Conservation (phyloP, 306 rosid species). For the Lathyrus oleraceus region DNA sequence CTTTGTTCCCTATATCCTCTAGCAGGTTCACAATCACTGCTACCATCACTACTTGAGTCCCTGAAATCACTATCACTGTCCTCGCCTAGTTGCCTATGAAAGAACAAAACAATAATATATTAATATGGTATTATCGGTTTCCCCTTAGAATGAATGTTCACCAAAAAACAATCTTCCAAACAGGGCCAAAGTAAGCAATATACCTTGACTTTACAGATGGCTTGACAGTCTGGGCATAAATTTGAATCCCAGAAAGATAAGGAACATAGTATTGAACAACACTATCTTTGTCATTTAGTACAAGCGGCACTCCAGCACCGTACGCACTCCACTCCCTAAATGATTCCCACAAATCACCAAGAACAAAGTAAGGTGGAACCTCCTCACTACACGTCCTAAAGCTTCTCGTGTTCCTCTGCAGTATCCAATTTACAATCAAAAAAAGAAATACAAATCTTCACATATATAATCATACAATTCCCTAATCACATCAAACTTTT, state of each 20-base stretch:
- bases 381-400: constrained; percentile 50
- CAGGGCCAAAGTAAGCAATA: constrained; percentile 3
- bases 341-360: constrained; percentile 86
- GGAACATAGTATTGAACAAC: constrained; percentile 89
- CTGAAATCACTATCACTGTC: constrained; percentile 85
- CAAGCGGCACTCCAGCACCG: constrained; percentile 92
- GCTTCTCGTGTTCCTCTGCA: constrained; percentile 65
- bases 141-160: constrained; percentile 9
- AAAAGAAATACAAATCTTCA: not conserved
- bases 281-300: constrained; percentile 64
- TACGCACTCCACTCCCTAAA: constrained; percentile 95
- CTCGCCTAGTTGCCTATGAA: constrained; percentile 66
- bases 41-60: constrained; percentile 89
- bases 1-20: constrained; percentile 52
- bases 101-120: constrained; percentile 31
- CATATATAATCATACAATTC: not conserved
- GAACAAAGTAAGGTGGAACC: constrained; percentile 71
- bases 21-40: constrained; percentile 74
- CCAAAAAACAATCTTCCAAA: constrained; percentile 1
- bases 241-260: constrained; percentile 83
- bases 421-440: constrained; percentile 29
- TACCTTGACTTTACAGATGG: constrained; percentile 65
- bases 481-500: not conserved
- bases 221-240: constrained; percentile 52
- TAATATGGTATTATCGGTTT: not conserved